A percentile compares a stretch with the other conserved stretches of the same genome.
phyloP scores from a whole-genome alignment of 768 basidiomycete species.

The Pleurotus djamor region DNA sequence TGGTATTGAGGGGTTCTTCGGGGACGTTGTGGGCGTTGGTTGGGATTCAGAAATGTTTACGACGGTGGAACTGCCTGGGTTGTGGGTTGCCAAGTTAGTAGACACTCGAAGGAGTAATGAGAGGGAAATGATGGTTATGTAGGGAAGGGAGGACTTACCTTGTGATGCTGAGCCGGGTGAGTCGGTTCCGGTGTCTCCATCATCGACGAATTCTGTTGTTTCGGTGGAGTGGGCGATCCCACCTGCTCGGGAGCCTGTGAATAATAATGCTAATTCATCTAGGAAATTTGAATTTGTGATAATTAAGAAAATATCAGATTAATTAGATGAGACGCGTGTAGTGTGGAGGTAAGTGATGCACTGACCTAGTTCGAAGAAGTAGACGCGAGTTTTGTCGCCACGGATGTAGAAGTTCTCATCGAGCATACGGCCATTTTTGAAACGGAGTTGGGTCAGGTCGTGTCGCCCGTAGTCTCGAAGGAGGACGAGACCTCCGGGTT shows the following conservation, averaged over 20 bases:
- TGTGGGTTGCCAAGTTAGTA: no score
- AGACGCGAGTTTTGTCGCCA: constrained; percentile 96
- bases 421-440: constrained; percentile 84
- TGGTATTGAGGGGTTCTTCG: no score
- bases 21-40: no score
- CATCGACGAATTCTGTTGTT: constrained; percentile 31
- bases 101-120: no score
- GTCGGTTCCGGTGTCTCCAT: constrained; percentile 25
- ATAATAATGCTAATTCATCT: constrained; percentile 81
- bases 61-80: no score
- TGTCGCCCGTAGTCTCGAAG: constrained; percentile 95
- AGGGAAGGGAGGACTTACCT: not conserved
- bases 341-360: not conserved
- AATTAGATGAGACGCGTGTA: not conserved
- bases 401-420: constrained; percentile 96
- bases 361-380: constrained; percentile 90
- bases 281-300: not conserved
- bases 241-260: constrained; percentile 55
- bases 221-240: constrained; percentile 18
- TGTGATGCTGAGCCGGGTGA: not conserved
- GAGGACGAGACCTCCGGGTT: constrained; percentile 81
- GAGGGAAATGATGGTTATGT: not conserved
- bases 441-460: constrained; percentile 92
- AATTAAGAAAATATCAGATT: no score
- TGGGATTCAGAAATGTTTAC: no score